Percentiles rank a stretch among this genome's conserved stretches.
Conservation (phyloP, 2,329 filamentous ascomycete genomes). For the Colletotrichum nymphaeae region DNA sequence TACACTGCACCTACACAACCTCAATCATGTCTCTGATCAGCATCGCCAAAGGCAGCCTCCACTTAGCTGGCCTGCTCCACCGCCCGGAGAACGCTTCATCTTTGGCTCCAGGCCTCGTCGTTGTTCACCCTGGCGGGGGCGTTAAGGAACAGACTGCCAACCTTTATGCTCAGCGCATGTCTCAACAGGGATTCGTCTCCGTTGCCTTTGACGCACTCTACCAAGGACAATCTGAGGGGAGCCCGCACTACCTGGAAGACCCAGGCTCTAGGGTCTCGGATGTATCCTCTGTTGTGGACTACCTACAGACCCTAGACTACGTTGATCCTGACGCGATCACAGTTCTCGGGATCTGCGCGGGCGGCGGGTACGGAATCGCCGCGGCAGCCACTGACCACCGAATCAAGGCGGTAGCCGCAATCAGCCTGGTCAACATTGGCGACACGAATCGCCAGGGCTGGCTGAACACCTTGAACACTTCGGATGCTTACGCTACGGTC, state of each 20-base stretch:
- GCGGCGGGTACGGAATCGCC: slow-evolving; percentile 48
- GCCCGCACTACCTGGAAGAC: slow-evolving; percentile 50
- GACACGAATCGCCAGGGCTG: slow-evolving; percentile 39
- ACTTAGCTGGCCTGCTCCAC: background rate
- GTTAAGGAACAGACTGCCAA: slow-evolving; percentile 53
- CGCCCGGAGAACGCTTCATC: background rate
- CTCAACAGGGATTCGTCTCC: slow-evolving; percentile 45
- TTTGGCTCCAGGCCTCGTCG: slow-evolving; percentile 38
- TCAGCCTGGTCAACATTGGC: slow-evolving; percentile 46
- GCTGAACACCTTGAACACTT: background rate
- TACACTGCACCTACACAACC: too few species aligned
- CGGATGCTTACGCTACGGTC: too few species aligned
- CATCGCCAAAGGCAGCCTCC: background rate
- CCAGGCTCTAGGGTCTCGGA: slow-evolving; percentile 51
- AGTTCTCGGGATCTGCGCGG: slow-evolving; percentile 51
- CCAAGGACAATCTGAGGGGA: slow-evolving; percentile 49
- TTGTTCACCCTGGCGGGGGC: slow-evolving; percentile 45
- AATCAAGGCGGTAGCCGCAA: slow-evolving; percentile 50
- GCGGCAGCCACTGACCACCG: slow-evolving; percentile 50
- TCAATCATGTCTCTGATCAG: background rate
- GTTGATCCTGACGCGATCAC: slow-evolving; percentile 50
- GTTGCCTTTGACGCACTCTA: slow-evolving; percentile 52
- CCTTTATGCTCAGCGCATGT: slow-evolving; percentile 45
- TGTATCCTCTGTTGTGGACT: slow-evolving; percentile 47
- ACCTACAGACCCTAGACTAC: slow-evolving; percentile 41